Conservation (phyloP, 148 eudicot genomes). For the Salicornia ramosissima region DNA sequence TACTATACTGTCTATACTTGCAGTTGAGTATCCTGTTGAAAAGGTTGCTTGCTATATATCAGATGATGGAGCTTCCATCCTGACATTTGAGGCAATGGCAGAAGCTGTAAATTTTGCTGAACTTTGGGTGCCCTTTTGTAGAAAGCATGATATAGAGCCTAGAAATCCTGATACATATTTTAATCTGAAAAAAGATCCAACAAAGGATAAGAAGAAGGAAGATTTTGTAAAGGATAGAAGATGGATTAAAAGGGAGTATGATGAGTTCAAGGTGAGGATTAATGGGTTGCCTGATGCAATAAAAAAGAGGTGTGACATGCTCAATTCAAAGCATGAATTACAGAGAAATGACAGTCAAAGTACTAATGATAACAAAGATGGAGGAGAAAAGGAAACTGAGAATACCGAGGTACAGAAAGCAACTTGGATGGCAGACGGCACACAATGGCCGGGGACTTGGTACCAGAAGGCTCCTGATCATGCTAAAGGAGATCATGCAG, state of each 20-base stretch:
- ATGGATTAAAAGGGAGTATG: conserved; percentile 94
- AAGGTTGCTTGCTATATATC: conserved; percentile 73
- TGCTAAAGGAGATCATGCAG: conserved; percentile 80
- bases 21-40: conserved; percentile 82
- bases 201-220: conserved; percentile 62
- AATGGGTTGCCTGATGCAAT: conserved; percentile 81
- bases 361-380: conserved; percentile 18
- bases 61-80: conserved; percentile 82
- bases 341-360: conserved; percentile 28
- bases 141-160: conserved; percentile 83
- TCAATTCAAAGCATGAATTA: conserved; percentile 52
- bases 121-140: conserved; percentile 91
- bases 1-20: conserved; percentile 71
- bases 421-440: conserved; percentile 97
- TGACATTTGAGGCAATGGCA: conserved; percentile 95
- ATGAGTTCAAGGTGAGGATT: conserved; percentile 82
- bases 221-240: conserved; percentile 92
- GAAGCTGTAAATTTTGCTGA: conserved; percentile 77
- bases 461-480: conserved; percentile 52
- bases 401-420: conserved; percentile 39
- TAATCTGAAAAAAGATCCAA: conserved; percentile 60
- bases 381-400: conserved; percentile 18
- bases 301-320: conserved; percentile 61
- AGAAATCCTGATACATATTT: conserved; percentile 86
- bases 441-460: conserved; percentile 97